A percentile compares a stretch with the other conserved stretches of the same genome.
Evolutionary conservation across 495 filamentous ascomycete genomes (phyloP).

Genomic region (Aspergillus coremiiformis): DNA sequence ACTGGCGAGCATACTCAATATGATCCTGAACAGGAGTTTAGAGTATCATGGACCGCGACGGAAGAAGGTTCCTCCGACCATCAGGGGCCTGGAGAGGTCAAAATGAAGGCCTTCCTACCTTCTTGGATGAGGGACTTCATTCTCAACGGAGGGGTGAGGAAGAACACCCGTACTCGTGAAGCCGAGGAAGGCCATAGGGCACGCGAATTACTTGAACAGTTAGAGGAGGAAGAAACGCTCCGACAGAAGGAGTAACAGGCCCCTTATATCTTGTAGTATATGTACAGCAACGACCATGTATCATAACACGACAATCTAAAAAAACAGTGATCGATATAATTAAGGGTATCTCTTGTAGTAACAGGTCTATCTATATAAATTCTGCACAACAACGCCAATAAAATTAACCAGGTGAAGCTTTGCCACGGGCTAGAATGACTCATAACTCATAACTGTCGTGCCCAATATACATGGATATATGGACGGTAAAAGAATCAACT

Average conservation of each 20-base stretch:
- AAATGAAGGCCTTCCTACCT: constrained; percentile 83
- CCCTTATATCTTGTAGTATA: constrained; percentile 9
- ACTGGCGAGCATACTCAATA: constrained; percentile 54
- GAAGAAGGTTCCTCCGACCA: constrained; percentile 37
- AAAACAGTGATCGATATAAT: not conserved
- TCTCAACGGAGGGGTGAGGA: constrained; percentile 21
- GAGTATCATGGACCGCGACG: constrained; percentile 39
- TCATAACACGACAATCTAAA: constrained; percentile 9
- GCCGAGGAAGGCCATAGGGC: constrained; percentile 25
- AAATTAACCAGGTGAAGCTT: not conserved
- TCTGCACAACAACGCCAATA: not conserved
- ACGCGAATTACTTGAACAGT: constrained; percentile 32
- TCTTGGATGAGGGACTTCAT: constrained; percentile 56
- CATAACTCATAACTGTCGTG: not conserved
- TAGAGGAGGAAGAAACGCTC: constrained; percentile 35
- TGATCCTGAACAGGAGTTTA: constrained; percentile 47
- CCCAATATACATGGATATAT: not conserved
- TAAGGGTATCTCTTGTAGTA: constrained; percentile 20
- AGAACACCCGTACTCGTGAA: constrained; percentile 15
- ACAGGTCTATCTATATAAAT: not conserved
- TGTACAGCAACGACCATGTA: constrained; percentile 13
- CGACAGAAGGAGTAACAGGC: constrained; percentile 20
- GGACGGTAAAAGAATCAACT: not conserved
- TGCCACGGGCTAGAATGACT: constrained; percentile 1
- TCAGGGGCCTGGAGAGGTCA: constrained; percentile 39